Percentiles rank a stretch among this genome's conserved stretches.
These are phyloP conservation scores for Aureobasidium leucospermi DNA, from an alignment of 2,329 filamentous ascomycete species.

Conservation along the genomic window DNA sequence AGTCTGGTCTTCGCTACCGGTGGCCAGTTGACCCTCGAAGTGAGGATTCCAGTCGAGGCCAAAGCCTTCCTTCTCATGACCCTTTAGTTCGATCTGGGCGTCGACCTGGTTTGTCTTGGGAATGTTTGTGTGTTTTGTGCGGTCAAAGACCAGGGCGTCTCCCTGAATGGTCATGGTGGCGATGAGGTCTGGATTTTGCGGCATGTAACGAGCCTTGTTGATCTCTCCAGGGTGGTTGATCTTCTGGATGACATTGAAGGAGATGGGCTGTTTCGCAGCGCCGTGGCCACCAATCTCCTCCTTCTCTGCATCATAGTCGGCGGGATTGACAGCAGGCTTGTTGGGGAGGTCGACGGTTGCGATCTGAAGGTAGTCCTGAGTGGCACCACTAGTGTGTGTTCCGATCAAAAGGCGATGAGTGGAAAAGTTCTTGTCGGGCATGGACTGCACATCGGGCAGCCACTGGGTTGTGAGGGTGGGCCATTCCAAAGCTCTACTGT, in stretches of 20 bases:
- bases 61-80: slow-evolving; percentile 84
- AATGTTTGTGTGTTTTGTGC: slow-evolving; percentile 80
- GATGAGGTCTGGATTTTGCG: slow-evolving; percentile 94
- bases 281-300: slow-evolving; percentile 94
- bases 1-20: slow-evolving; percentile 85
- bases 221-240: slow-evolving; percentile 96
- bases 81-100: slow-evolving; percentile 76
- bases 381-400: slow-evolving; percentile 83
- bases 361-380: slow-evolving; percentile 88
- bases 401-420: slow-evolving; percentile 86
- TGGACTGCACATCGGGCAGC: slow-evolving; percentile 87
- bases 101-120: slow-evolving; percentile 59
- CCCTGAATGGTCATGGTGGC: slow-evolving; percentile 87
- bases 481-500: slow-evolving; percentile 93
- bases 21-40: slow-evolving; percentile 70
- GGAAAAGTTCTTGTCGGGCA: slow-evolving; percentile 77
- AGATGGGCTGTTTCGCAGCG: slow-evolving; percentile 66
- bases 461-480: slow-evolving; percentile 95
- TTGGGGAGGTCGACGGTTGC: slow-evolving; percentile 91
- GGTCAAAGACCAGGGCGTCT: slow-evolving; percentile 86
- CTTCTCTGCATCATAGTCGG: slow-evolving; percentile 83
- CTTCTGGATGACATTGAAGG: slow-evolving; percentile 87
- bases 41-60: slow-evolving; percentile 90
- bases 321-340: slow-evolving; percentile 60
- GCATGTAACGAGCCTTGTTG: slow-evolving; percentile 97